A percentile compares a stretch with the other conserved stretches of the same genome.
phyloP scores from a whole-genome alignment of 768 basidiomycete species.

The Amanita molliuscula region DNA sequence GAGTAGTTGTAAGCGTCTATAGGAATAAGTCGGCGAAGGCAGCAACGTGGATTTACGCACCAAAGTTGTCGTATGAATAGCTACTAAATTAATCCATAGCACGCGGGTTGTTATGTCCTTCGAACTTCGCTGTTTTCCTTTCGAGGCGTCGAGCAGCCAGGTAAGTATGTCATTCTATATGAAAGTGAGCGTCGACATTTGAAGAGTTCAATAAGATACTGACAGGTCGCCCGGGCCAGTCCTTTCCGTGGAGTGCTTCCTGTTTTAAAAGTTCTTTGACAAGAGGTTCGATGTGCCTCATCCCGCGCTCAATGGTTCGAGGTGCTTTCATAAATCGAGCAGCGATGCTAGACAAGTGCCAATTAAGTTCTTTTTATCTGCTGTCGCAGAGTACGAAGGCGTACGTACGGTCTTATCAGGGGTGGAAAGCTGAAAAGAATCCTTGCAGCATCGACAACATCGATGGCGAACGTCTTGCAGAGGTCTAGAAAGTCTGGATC shows the following conservation, averaged over 20 bases:
- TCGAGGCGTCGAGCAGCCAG: conserved; percentile 32
- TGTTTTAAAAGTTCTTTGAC: conserved; percentile 16
- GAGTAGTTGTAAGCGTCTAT: conserved; percentile 25
- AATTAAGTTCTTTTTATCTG: background rate
- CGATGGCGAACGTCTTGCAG: conserved; percentile 9
- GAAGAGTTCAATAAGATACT: background rate
- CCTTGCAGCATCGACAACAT: conserved; percentile 11
- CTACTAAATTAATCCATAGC: conserved; percentile 29
- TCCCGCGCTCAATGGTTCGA: conserved; percentile 13
- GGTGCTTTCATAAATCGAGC: conserved; percentile 11
- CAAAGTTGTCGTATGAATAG: conserved; percentile 31
- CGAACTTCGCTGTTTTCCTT: conserved; percentile 14
- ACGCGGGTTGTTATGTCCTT: conserved; percentile 21
- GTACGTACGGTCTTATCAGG: conserved; percentile 14
- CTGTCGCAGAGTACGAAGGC: background rate
- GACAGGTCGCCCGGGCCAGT: conserved; percentile 22
- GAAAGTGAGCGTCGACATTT: background rate
- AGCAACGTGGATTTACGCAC: conserved; percentile 13
- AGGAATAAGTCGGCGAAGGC: too few species aligned
- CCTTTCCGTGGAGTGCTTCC: conserved; percentile 14
- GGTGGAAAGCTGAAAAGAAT: conserved; percentile 16
- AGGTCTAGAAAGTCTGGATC: conserved; percentile 11
- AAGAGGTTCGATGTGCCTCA: conserved; percentile 16
- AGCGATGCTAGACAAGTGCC: conserved; percentile 9
- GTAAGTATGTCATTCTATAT: conserved; percentile 33